Conservation (phyloP, 305 asterid genomes). For the Fraxinus angustifolia region DNA sequence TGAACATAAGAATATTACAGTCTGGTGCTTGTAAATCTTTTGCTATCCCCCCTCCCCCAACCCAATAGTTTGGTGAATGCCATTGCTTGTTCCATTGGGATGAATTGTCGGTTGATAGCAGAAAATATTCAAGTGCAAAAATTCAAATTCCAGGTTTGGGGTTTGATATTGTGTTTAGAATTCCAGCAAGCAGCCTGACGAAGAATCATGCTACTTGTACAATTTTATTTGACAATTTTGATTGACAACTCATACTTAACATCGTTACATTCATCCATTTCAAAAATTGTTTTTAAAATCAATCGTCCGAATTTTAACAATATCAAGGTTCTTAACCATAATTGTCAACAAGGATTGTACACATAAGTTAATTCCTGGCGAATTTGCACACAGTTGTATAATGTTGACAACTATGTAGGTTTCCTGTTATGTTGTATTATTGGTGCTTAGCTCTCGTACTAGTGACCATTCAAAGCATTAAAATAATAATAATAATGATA, state of each 20-base stretch:
- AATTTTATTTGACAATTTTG: too few relatives aligned
- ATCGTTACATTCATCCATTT: too few relatives aligned
- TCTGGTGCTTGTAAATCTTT: conserved; percentile 21
- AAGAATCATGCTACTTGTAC: too few relatives aligned
- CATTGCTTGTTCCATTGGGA: neutral
- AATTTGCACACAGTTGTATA: neutral
- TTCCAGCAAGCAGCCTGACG: neutral
- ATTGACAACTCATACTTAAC: too few relatives aligned
- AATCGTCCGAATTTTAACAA: too few relatives aligned
- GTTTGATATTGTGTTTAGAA: neutral
- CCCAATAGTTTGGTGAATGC: neutral
- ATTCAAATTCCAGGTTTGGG: neutral
- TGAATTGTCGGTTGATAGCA: neutral
- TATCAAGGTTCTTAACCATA: too few relatives aligned
- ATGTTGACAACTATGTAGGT: neutral
- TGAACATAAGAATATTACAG: conserved; percentile 16
- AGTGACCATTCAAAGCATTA: too few relatives aligned
- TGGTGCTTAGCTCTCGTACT: neutral
- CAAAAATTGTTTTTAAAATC: too few relatives aligned
- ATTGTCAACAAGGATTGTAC: too few relatives aligned
- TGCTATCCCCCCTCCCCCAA: neutral
- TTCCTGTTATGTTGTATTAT: neutral
- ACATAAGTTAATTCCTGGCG: too few relatives aligned
- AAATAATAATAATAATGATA: too few relatives aligned
- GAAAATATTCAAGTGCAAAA: neutral